A percentile compares a stretch with the other conserved stretches of the same genome.
Evolutionary conservation across 2,329 filamentous ascomycete species (phyloP).

Genomic region (Aspergillus pseudoviridinutans): DNA sequence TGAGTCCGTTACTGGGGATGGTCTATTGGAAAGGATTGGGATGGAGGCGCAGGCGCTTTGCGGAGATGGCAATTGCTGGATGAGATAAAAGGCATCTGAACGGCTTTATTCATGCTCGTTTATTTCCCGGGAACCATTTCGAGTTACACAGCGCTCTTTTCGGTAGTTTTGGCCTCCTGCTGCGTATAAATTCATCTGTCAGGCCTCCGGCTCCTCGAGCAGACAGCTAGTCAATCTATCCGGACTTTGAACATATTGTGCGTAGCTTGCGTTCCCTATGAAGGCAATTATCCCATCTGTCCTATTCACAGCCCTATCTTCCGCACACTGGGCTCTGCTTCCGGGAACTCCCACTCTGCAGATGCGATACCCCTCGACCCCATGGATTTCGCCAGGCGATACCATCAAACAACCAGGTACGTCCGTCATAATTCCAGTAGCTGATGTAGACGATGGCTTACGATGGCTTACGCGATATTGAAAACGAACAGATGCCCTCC

Average conservation of each 20-base stretch:
- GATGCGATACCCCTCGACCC: conserved; percentile 14
- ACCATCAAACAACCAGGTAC: conserved; percentile 9
- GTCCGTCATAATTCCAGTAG: neutral
- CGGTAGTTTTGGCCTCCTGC: no score
- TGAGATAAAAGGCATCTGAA: neutral
- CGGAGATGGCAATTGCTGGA: neutral
- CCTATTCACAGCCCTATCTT: neutral
- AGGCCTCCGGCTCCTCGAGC: no score
- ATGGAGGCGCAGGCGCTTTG: conserved; percentile 13
- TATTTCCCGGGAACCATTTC: no score
- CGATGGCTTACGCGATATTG: neutral
- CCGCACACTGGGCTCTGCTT: neutral
- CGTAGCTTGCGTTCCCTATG: no score
- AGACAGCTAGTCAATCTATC: no score
- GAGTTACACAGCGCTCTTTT: no score
- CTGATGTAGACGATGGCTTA: neutral
- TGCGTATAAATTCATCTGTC: no score
- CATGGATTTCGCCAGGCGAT: conserved; percentile 18
- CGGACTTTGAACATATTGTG: no score
- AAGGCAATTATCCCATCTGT: neutral
- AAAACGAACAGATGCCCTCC: conserved; percentile 6
- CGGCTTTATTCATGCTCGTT: neutral
- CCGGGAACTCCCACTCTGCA: conserved; percentile 5
- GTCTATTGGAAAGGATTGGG: conserved; percentile 17
- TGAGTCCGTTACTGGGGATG: conserved; percentile 13